Evolutionary conservation across 257 asterid genomes (phyloP).

Genomic region (Fraxinus excelsior): DNA sequence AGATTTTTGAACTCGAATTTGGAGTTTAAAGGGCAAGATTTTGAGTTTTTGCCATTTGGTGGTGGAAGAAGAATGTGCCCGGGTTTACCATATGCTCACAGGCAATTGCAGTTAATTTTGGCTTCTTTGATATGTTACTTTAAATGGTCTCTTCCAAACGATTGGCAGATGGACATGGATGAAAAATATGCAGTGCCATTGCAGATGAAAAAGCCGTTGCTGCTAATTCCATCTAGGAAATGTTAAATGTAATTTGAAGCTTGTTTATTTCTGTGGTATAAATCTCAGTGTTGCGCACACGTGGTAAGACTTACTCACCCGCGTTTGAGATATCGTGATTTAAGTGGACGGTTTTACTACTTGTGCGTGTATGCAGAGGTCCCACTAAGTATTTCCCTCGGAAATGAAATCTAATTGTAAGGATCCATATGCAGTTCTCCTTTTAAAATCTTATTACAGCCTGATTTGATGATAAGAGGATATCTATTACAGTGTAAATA

Average conservation of each 20-base stretch:
- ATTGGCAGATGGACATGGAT: conserved; percentile 31
- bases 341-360: no score
- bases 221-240: conserved; percentile 29
- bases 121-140: conserved; percentile 35
- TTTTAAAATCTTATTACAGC: no score
- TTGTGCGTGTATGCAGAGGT: no score
- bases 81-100: conserved; percentile 34
- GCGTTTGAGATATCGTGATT: no score
- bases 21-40: conserved; percentile 36
- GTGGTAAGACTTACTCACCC: no score
- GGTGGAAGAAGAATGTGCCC: conserved; percentile 53
- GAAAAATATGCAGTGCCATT: conserved; percentile 45
- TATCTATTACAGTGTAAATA: no score
- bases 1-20: conserved; percentile 36
- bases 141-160: conserved; percentile 33
- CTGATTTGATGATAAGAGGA: no score
- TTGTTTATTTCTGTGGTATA: background rate
- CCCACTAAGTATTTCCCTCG: no score
- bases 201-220: conserved; percentile 39
- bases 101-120: conserved; percentile 30
- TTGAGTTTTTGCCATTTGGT: conserved; percentile 40
- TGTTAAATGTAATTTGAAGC: background rate
- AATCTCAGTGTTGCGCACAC: no score
- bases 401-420: no score
- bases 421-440: no score